These are phyloP conservation scores for Sclerotinia sclerotiorum DNA, from an alignment of 2,329 filamentous ascomycete species.

Conservation along the genomic window DNA sequence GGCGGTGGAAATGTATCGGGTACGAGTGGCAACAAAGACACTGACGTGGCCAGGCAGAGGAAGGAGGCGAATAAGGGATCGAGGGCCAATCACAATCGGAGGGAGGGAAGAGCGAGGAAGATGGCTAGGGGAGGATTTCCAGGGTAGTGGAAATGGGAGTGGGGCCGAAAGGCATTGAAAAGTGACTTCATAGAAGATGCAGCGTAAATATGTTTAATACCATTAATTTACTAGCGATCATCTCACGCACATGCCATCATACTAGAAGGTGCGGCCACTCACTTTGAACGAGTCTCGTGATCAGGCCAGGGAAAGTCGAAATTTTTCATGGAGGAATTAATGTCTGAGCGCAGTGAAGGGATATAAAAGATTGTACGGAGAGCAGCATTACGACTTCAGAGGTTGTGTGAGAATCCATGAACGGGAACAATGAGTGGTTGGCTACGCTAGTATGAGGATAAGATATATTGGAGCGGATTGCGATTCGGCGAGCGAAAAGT, in stretches of 20 bases:
- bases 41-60: slow-evolving; percentile 65
- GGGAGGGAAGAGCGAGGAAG: slow-evolving; percentile 67
- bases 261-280: background rate
- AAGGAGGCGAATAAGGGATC: slow-evolving; percentile 84
- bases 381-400: background rate
- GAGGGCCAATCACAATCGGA: slow-evolving; percentile 81
- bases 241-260: too few species aligned
- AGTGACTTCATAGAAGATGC: background rate
- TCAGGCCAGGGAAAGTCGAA: background rate
- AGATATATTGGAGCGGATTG: background rate
- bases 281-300: background rate
- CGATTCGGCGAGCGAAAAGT: background rate
- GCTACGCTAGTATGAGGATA: background rate
- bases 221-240: background rate
- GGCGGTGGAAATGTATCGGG: slow-evolving; percentile 63
- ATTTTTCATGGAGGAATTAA: background rate
- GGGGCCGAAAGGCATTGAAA: background rate
- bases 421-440: too few species aligned
- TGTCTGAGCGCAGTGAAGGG: background rate
- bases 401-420: background rate
- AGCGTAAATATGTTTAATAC: background rate
- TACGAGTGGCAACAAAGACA: slow-evolving; percentile 66
- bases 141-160: slow-evolving; percentile 27
- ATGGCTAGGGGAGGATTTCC: slow-evolving; percentile 57
- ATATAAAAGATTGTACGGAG: background rate